Base-by-base conservation (phyloP, 164 flowering plant species). In the Malania oleifera region DNA sequence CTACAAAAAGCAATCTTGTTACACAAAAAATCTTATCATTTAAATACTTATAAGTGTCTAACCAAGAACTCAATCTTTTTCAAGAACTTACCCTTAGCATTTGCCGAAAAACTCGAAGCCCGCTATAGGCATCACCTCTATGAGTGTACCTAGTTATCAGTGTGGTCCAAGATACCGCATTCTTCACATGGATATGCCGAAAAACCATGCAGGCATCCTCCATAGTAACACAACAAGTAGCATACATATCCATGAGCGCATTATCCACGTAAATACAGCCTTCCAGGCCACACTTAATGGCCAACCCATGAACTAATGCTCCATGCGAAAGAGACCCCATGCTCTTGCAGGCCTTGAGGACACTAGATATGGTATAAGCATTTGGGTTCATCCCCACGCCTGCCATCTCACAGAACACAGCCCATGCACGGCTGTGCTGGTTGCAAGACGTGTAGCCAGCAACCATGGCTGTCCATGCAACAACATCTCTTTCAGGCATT, bases 391-490 rank as follows among this genome's bases (percentile, higher is more conserved):
- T 48, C 15, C 62, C 81, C 18, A 53, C 73, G 40, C 58, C 68
- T 19, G 67, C 18, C 96, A 92, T 87, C 34, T 75, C 76, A 25
- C 57, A 15, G 52, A 89, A 87, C 70, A 70, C 9, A 17, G 5
- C 3, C 93, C 86, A 89, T 13, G 96, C 96, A 5, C 63, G 62
- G 22, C 17, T 1, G 57, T 79, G 51, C n/a, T 48, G 63, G 25
- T 64, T 70, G 48, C 81, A 73, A 7, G 80, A 76, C 1, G 86
- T 64, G 75, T 80, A 84, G 14, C 91, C 96, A 0, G 82, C 19
- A 12, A 92, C 82, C 93, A 89, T 80, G 56, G 82, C 19, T 0
- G 96, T 85, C 98, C 98, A 89, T 3, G 89, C 60, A 40, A 92
- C 87, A 6, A 91, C 85, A 41, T 89, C 95, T 70, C 80, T 63